Percentiles rank a stretch among this genome's conserved stretches.
These are phyloP conservation scores for Pichia sp. DNA, from an alignment of 1,139 yeast species.

Conservation along the genomic window DNA sequence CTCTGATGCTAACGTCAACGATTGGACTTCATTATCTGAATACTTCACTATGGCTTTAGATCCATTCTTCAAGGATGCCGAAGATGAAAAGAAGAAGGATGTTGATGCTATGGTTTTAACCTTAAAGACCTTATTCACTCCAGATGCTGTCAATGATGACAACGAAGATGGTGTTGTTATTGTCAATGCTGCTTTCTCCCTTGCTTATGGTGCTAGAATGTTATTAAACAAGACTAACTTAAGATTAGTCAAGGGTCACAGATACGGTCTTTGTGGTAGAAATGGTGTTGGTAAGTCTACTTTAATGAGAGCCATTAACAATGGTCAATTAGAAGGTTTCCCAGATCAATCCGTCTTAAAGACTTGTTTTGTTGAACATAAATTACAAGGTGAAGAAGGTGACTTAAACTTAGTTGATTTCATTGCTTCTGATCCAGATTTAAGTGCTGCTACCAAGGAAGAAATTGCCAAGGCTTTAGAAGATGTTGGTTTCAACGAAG, in stretches of 20 bases:
- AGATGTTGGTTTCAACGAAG: conserved; percentile 89
- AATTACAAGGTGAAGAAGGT: conserved; percentile 93
- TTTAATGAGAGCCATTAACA: conserved; percentile 94
- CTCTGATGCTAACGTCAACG: conserved; percentile 84
- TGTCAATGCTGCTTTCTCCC: conserved; percentile 91
- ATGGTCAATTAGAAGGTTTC: conserved; percentile 97
- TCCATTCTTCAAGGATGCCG: conserved; percentile 35
- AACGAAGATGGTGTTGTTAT: conserved; percentile 79
- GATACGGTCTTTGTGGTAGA: conserved; percentile 98
- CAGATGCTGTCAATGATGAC: conserved; percentile 54
- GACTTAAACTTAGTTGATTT: conserved; percentile 85
- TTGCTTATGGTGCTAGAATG: conserved; percentile 98
- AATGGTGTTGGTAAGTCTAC: conserved; percentile 99
- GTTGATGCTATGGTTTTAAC: conserved; percentile 48
- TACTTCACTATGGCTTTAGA: conserved; percentile 50
- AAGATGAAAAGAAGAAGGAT: conserved; percentile 35
- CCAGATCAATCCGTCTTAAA: conserved; percentile 85
- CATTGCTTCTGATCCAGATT: conserved; percentile 89
- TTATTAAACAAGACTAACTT: conserved; percentile 87
- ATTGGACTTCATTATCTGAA: conserved; percentile 73
- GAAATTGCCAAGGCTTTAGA: conserved; percentile 76
- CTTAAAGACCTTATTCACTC: conserved; percentile 65
- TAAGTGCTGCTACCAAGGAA: conserved; percentile 55
- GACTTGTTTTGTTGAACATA: conserved; percentile 97
- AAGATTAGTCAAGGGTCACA: conserved; percentile 88